A percentile compares a stretch with the other conserved stretches of the same genome.
Conservation (phyloP, 75 land plant genomes). For the Larix kaempferi region DNA sequence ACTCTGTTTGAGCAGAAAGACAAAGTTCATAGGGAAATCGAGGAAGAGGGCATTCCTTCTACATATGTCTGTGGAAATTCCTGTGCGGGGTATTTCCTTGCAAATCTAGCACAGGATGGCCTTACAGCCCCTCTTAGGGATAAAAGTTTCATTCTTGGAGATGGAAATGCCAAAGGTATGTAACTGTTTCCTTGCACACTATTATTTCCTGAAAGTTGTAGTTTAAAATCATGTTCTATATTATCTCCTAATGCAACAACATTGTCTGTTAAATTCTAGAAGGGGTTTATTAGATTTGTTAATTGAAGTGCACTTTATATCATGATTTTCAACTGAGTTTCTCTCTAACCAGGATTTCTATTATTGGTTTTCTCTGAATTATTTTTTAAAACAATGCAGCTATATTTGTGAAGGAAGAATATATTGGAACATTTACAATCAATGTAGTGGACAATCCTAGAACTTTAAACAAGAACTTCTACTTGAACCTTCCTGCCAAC, state of each 20-base stretch:
- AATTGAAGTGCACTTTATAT: background rate
- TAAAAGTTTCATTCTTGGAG: conserved; percentile 27
- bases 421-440: conserved; percentile 22
- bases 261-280: background rate
- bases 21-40: conserved; percentile 25
- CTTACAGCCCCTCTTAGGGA: conserved; percentile 26
- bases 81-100: conserved; percentile 29
- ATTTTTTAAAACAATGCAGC: background rate
- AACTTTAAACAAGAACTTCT: conserved; percentile 15
- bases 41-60: conserved; percentile 33
- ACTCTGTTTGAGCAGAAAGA: conserved; percentile 18
- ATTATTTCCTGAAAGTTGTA: background rate
- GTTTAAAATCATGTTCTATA: no score
- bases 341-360: no score
- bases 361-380: background rate
- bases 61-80: conserved; percentile 24
- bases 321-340: no score
- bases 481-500: conserved; percentile 13
- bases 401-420: conserved; percentile 22
- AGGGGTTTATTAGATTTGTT: background rate
- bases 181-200: no score
- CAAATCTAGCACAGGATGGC: conserved; percentile 14
- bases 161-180: conserved; percentile 33
- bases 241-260: no score
- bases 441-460: conserved; percentile 28